Base-by-base conservation (phyloP, 2,329 filamentous ascomycete genomes). In the Colletotrichum cuscutae region DNA sequence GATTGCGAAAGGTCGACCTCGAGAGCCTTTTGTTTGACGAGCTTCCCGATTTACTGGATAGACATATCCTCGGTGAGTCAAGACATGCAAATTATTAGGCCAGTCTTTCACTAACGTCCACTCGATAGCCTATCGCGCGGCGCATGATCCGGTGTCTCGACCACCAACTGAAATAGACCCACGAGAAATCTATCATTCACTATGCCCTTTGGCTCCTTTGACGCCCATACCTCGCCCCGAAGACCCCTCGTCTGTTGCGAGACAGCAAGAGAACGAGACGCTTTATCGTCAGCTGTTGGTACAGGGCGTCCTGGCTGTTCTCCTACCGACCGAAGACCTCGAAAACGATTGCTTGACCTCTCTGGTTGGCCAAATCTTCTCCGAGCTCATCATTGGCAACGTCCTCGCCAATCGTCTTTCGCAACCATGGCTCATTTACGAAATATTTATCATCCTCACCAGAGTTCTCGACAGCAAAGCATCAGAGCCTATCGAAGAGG, bases 261-360 rank as follows among this genome's bases (percentile, higher is more conserved):
- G 89, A 68, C 95, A 97, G 84, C 85, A 86, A 70, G 89, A 93
- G 74, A 96, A 95, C 78, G 97, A 98, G 84, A 88, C 88, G 30
- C 87, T 90, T 58, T 98, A 98, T 86, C 93, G 96, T 77, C 94
- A 97, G 79, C 86, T 98, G 69, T 87, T 98, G n/a, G 92, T 95
- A 19, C 92, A 95, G 79, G 94, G 93, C 35, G 88, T 95, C 49
- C 86, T 99, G 74, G 92, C 94, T 28, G 87, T 98, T 65, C 88
- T 99, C 19, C 88, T 99, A 24, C 97, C 97, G 11, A 97, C 95
- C 19, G 96, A 98, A 79, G 96, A 98, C 81, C 86, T 98, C 52
- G 91, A 96, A 78, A 98, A 98, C 81, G 90, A 90, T 66, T 97
- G 94, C 81, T 86, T 98, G 78, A 93, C 94, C 69, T 89, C 94